These are phyloP conservation scores for Anacardium occidentale DNA, from an alignment of 345 rosid genomes.

Conservation along the genomic window DNA sequence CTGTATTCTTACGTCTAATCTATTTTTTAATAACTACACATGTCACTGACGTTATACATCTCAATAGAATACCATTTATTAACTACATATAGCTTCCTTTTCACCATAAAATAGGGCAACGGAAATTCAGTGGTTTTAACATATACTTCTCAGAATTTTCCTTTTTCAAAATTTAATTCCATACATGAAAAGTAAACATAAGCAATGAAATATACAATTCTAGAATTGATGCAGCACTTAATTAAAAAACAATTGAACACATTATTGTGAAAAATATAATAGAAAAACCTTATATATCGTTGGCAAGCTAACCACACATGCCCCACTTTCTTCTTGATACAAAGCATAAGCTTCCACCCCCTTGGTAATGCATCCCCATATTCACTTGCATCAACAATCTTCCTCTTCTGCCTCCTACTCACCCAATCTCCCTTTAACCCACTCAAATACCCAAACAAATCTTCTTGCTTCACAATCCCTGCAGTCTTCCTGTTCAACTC, in stretches of 20 bases:
- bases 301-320: conserved; percentile 51
- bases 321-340: conserved; percentile 45
- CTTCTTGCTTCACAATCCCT: conserved; percentile 45
- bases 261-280: conserved; percentile 9
- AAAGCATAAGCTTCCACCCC: conserved; percentile 75
- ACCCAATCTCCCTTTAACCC: conserved; percentile 66
- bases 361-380: conserved; percentile 52
- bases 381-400: conserved; percentile 50
- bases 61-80: not conserved
- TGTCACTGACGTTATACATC: too few species aligned
- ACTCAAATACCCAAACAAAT: conserved; percentile 49
- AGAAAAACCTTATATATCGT: conserved; percentile 63
- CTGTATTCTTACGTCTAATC: not conserved
- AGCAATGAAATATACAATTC: not conserved
- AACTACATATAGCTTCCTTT: not conserved
- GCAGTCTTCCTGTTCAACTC: conserved; percentile 56
- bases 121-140: not conserved
- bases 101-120: not conserved
- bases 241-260: conserved; percentile 8
- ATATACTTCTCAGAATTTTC: not conserved
- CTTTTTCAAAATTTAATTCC: not conserved
- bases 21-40: not conserved
- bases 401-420: conserved; percentile 62
- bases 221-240: not conserved
- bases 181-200: conserved; percentile 2